Evolutionary conservation across 2,329 filamentous ascomycete species (phyloP), one percentile per base, ranked within the genome.

Genomic region (Byssothecium circinans): DNA sequence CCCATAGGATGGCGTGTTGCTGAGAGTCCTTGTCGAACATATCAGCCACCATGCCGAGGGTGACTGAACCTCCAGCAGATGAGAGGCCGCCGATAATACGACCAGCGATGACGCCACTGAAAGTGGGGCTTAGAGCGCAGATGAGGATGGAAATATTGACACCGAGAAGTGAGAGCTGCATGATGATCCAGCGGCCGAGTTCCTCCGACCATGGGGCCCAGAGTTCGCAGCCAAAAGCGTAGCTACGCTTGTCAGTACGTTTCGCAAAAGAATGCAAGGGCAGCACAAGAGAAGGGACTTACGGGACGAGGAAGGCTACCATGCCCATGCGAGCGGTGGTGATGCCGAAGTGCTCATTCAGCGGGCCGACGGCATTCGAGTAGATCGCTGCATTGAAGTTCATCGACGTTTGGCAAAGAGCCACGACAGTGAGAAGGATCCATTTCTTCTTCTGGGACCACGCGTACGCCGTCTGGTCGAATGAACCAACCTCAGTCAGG

Each of bases 181-280:
- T 78, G 43, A 94, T 80, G 1, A 82, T 83, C 74, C 83, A 87
- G 37, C 89, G 84, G 15, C 89, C 89, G 46, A 90, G 77, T 61
- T 94, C 89, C 67, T 94, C 89, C 30, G 83, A 87, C 87, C 88
- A 80, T 57, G 25, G 89, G 0, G 89, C 89, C 89, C 89, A 94
- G 0, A 92, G 78, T 68, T 94, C 89, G 66, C 89, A 94, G 19
- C 89, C 89, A 63, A 94, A 90, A 23, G 88, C 89, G 65, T 94
- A 94, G 1, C 23, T 25, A 25, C 23, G 5, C 23, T 10, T 6
- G 23, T 25, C 23, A 25, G 23, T 25, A 25, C 10, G 23, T 25
- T 10, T 25, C 10, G 23, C 23, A 25, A 25, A 10, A 25, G 10
- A 25, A n/a, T n/a, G n/a, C n/a, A 10, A 25, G 10, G 23, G 5